phyloP scores from a whole-genome alignment of 306 rosid genomes.

The Cercis canadensis region DNA sequence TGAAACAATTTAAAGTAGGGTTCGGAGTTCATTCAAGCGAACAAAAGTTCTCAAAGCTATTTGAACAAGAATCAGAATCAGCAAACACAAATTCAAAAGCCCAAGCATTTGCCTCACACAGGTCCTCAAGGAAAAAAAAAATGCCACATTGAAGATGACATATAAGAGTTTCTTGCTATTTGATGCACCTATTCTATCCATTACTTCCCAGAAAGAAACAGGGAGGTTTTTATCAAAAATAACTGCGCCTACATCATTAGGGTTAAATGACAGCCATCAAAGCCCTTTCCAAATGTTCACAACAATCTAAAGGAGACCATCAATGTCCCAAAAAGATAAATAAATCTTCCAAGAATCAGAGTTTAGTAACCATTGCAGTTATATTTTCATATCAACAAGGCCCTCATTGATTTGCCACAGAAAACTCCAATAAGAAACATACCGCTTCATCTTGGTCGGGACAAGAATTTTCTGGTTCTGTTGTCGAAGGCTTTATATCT shows the following conservation, averaged over 20 bases:
- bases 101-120: conserved; percentile 5
- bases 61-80: conserved; percentile 14
- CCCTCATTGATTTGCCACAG: neutral
- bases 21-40: conserved; percentile 23
- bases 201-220: neutral
- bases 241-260: neutral
- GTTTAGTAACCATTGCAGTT: neutral
- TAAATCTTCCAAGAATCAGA: neutral
- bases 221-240: neutral
- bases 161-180: no score
- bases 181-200: no score
- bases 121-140: conserved; percentile 11
- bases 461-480: conserved; percentile 50
- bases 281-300: conserved; percentile 1
- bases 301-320: conserved; percentile 14
- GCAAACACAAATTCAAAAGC: neutral
- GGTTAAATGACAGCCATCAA: neutral
- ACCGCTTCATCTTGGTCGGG: conserved; percentile 48
- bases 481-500: conserved; percentile 57
- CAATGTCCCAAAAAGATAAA: conserved; percentile 8
- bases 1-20: conserved; percentile 4
- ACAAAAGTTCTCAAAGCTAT: neutral
- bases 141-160: neutral
- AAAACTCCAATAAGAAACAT: conserved; percentile 26
- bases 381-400: no score